Base-by-base conservation (phyloP, 2,329 filamentous ascomycete species). In the Penicillium sp. region DNA sequence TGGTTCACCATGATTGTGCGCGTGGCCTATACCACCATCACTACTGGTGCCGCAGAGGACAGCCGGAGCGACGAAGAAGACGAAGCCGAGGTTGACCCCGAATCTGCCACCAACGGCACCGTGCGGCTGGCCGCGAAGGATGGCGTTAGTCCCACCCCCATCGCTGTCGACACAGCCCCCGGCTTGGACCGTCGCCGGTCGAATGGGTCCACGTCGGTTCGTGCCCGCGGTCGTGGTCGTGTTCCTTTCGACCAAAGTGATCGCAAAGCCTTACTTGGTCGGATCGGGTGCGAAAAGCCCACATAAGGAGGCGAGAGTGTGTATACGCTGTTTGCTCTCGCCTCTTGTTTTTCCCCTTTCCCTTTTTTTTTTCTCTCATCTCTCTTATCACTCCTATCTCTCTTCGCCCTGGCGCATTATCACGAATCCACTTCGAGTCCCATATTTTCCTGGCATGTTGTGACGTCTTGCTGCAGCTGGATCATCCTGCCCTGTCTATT, bases 1-100 rank as follows among this genome's bases (percentile, higher is more conserved):
- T 97, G 94, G 94, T 96, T 97, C 68, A 82, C 80, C 58, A 89
- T 96, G 86, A 96, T 97, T 62, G 75, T 92, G 34, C 85, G 87
- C 53, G 90, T 99, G 2, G 92, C 92, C 19, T 81, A 89, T 58
- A 87, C 88, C 57, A 92, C 97, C 5, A 70, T 97, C 31, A 83
- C 82, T 47, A 71, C 67, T 16, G 92, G 93, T 28, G 84, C 85
- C 28, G 92, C 93, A 5, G 92, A 97, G 60, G 94, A 99, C 68
- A 83, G 86, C 16, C 86, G 94, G 52, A 96, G 91, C 59, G 93
- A 97, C 64, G 88, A 78, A 5, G 90, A 87, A 19, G 87, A 83
- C 2, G 85, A 85, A 21, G 81, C 83, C 13, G 77, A 83, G n/a
- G 78, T 52, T 3, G 51, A 54, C 5, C 24, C 28, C 13, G 39